phyloP scores from a whole-genome alignment of 1,284 basidiomycete genomes.

The Ustilago hordei region DNA sequence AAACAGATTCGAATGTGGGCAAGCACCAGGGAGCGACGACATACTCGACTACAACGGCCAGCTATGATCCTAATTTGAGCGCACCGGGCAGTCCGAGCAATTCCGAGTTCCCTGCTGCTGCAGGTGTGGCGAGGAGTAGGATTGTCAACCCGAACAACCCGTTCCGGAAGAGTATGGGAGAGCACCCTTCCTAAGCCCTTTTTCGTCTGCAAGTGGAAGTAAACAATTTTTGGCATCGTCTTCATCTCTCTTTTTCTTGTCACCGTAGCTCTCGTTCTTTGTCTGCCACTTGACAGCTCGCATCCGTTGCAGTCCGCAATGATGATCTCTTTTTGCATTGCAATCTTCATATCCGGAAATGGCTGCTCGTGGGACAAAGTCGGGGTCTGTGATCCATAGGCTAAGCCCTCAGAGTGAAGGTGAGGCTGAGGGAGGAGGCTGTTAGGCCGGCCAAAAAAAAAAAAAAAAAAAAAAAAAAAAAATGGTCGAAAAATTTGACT shows the following conservation, averaged over 20 bases:
- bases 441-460: neutral
- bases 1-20: conserved; percentile 7
- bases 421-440: neutral
- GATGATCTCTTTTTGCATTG: neutral
- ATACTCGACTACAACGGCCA: conserved; percentile 29
- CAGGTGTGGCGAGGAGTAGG: conserved; percentile 22
- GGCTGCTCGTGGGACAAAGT: too few relatives aligned
- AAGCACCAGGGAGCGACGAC: conserved; percentile 21
- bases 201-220: too few relatives aligned
- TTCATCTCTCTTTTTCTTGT: neutral
- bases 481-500: too few relatives aligned
- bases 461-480: neutral
- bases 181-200: conserved; percentile 22
- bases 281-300: neutral
- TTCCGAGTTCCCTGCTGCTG: conserved; percentile 19
- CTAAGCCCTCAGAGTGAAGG: too few relatives aligned
- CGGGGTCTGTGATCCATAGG: too few relatives aligned
- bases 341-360: too few relatives aligned
- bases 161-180: conserved; percentile 51
- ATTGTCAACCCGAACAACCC: conserved; percentile 59
- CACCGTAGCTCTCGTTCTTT: conserved; percentile 5
- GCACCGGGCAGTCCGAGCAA: conserved; percentile 27
- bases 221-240: neutral
- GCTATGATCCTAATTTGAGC: conserved; percentile 15
- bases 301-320: neutral